Base-by-base conservation (phyloP, 192 early-diverging fungal species). In the Coemansia sp. region DNA sequence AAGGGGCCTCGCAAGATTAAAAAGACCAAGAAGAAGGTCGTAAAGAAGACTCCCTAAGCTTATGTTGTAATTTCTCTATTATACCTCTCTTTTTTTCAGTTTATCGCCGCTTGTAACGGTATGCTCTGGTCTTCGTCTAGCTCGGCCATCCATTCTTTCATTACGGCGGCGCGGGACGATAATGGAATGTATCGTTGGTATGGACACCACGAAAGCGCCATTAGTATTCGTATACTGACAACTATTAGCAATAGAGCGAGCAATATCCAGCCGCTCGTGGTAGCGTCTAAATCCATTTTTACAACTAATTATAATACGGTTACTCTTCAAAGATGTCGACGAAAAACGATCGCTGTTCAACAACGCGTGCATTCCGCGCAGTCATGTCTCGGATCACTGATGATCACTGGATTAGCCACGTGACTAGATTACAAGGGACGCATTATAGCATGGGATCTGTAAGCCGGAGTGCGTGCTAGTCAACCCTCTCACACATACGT, bases 1-100 rank as follows among this genome's bases (percentile, higher is more conserved):
- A 78, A 73, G 44, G 76, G 76, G 1, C 76, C 76, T 33, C 76
- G 76, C 50, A 78, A 73, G 40, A 63, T 78, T 63, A 78, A 78
- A 59, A 78, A 78, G 67, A 66, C 67, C 19, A 78, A 77, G 66
- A 77, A 73, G 63, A 70, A 70, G 19, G 63, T 73, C 19, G 70
- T 78, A 53, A 78, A 78, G 67, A 78, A 78, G 67, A 56, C 41
- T 29, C 31, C 67, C 21, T 63, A 53, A 41, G 35, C 64, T 57
- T 64, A 16, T 63, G 29, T 40, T 64, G 40, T 24, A 36, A 36
- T 59, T 59, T 21, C 13, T 40, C 62, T 76, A 21, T 69, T 45
- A 42, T n/a, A n/a, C 31, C 33, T n/a, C 17, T 6, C 11, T 36
- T 35, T 29, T 57, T 63, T 10, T 36, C 24, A 31, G 24, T 51